Conservation (phyloP, 2,329 filamentous ascomycete species). For the Clonostachys rhizophaga region DNA sequence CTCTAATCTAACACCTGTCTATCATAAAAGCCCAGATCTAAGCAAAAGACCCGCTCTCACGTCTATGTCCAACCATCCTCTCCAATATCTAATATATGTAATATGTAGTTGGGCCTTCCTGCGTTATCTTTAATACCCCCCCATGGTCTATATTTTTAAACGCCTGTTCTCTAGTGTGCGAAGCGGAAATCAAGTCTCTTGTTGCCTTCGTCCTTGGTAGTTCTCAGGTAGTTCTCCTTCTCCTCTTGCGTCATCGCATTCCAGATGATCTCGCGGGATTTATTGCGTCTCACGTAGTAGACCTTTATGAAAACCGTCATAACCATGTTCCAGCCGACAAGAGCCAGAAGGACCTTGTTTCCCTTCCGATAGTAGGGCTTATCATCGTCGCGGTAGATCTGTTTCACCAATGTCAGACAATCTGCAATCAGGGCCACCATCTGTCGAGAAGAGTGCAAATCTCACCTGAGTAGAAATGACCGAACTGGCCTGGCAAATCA, state of each 20-base stretch:
- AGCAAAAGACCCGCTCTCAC: no score
- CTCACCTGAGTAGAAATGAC: no score
- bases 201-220: conserved; percentile 30
- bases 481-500: no score
- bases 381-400: conserved; percentile 27
- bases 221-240: conserved; percentile 14
- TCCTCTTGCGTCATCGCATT: conserved; percentile 33
- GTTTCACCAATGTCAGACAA: not conserved
- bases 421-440: no score
- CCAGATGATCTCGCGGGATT: conserved; percentile 32
- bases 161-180: conserved; percentile 12
- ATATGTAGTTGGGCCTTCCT: no score
- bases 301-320: conserved; percentile 19
- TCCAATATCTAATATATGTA: no score
- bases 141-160: no score
- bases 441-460: no score
- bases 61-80: no score
- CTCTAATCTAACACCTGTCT: no score
- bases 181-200: conserved; percentile 31
- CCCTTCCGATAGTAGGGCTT: conserved; percentile 25
- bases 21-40: no score
- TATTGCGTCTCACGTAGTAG: conserved; percentile 22
- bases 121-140: no score
- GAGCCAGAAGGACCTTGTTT: conserved; percentile 47
- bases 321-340: conserved; percentile 26